Percentiles rank a stretch among this genome's conserved stretches.
Conservation (phyloP, 768 basidiomycete genomes). For the Suillus lakei region DNA sequence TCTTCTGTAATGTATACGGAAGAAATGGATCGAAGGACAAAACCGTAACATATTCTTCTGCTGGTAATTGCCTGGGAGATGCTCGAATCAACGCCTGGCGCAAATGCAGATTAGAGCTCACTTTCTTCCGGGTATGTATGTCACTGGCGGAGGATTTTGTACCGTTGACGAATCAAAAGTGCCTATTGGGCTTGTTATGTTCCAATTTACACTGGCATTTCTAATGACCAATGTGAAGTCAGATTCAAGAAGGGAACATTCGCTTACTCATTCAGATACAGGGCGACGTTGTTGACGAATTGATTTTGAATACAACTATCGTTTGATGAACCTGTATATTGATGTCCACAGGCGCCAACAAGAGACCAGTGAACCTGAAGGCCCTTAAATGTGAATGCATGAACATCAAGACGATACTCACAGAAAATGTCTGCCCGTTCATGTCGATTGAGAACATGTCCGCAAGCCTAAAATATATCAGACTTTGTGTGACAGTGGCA, state of each 20-base stretch:
- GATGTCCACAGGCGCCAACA: slow-evolving; percentile 9
- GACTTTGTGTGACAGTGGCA: not conserved
- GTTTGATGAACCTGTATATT: slow-evolving; percentile 6
- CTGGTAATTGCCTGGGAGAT: not conserved
- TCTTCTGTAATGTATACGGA: slow-evolving; percentile 9
- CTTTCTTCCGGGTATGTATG: slow-evolving; percentile 5
- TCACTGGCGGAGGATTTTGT: slow-evolving; percentile 5
- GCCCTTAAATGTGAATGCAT: not conserved
- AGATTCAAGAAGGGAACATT: not conserved
- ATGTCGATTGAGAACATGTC: slow-evolving; percentile 4
- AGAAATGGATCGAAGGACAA: slow-evolving; percentile 9
- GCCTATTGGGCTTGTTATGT: slow-evolving; percentile 9
- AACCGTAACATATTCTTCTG: slow-evolving; percentile 5
- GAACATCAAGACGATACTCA: not conserved
- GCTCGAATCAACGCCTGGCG: not conserved
- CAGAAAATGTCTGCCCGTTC: slow-evolving; percentile 8
- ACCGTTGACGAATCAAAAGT: slow-evolving; percentile 1
- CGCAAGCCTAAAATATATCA: slow-evolving; percentile 1
- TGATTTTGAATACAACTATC: slow-evolving; percentile 10
- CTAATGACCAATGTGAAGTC: not conserved
- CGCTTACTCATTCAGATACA: slow-evolving; percentile 9
- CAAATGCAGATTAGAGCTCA: not conserved
- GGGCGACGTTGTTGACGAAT: not conserved
- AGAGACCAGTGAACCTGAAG: slow-evolving; percentile 12
- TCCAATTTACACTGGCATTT: slow-evolving; percentile 13